Percentiles rank a stretch among this genome's conserved stretches.
Conservation (phyloP, 2,329 filamentous ascomycete genomes). For the Talaromyces marneffei region DNA sequence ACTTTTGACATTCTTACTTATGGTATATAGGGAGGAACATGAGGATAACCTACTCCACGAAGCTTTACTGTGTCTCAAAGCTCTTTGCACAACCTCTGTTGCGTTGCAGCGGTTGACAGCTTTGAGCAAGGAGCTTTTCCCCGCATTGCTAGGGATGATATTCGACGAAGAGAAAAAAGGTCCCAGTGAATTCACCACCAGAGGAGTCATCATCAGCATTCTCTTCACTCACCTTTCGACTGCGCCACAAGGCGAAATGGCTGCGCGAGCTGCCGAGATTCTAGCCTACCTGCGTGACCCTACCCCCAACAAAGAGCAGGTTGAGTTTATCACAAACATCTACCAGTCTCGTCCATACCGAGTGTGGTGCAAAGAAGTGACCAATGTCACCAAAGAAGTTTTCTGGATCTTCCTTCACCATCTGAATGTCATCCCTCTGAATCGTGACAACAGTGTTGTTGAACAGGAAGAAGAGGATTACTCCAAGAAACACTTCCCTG, state of each 20-base stretch:
- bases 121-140: slow-evolving; percentile 76
- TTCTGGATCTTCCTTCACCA: slow-evolving; percentile 99
- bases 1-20: not conserved
- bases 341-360: slow-evolving; percentile 80
- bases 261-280: slow-evolving; percentile 65
- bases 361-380: slow-evolving; percentile 88
- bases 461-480: slow-evolving; percentile 23
- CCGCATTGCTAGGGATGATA: slow-evolving; percentile 77
- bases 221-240: slow-evolving; percentile 82
- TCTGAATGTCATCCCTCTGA: slow-evolving; percentile 69
- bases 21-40: slow-evolving; percentile 69
- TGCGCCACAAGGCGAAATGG: slow-evolving; percentile 56
- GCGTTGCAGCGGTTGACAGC: slow-evolving; percentile 75
- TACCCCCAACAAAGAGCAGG: slow-evolving; percentile 65
- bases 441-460: slow-evolving; percentile 28
- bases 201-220: slow-evolving; percentile 81
- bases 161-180: slow-evolving; percentile 99
- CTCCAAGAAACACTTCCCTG: slow-evolving; percentile 66
- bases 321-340: slow-evolving; percentile 87
- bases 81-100: slow-evolving; percentile 81
- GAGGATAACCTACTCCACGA: slow-evolving; percentile 92
- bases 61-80: slow-evolving; percentile 86
- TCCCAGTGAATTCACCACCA: slow-evolving; percentile 90
- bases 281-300: slow-evolving; percentile 76
- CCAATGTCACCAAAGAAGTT: slow-evolving; percentile 91